Percentiles rank a stretch among this genome's conserved stretches.
Conservation (phyloP, 331 rosid species). For the Malus hybrid region DNA sequence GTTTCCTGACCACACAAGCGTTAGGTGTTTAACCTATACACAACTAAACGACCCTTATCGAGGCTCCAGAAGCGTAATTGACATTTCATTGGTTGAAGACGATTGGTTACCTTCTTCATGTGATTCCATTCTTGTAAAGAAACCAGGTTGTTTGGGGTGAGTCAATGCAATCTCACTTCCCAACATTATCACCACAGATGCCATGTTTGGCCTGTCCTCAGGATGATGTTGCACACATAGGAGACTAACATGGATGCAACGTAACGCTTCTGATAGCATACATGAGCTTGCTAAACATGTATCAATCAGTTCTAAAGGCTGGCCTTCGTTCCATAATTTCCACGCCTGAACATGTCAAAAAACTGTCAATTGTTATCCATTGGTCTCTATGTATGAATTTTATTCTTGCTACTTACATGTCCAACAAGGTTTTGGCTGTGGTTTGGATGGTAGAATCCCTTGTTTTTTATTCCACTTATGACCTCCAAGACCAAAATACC, state of each 20-base stretch:
- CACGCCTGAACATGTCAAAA: constrained; percentile 73
- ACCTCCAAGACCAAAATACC: constrained; percentile 49
- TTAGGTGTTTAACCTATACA: not conserved
- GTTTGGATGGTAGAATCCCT: constrained; percentile 25
- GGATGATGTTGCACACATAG: too few relatives aligned
- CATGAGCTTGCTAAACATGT: constrained; percentile 16
- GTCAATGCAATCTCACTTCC: constrained; percentile 37
- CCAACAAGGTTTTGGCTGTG: constrained; percentile 44
- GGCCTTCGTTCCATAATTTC: constrained; percentile 47
- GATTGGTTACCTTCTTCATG: not conserved
- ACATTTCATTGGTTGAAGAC: constrained; percentile 2
- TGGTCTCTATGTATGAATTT: too few relatives aligned
- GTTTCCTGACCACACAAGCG: too few relatives aligned
- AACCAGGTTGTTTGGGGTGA: constrained; percentile 59
- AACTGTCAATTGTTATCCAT: too few relatives aligned
- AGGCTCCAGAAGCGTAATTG: not conserved
- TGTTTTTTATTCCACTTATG: constrained; percentile 42
- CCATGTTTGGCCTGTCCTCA: not conserved
- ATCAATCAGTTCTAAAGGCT: constrained; percentile 33
- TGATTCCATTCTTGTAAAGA: constrained; percentile 2
- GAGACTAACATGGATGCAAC: constrained; percentile 26
- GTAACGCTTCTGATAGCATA: constrained; percentile 17
- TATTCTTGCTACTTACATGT: constrained; percentile 40
- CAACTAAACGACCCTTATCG: not conserved
- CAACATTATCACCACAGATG: constrained; percentile 47